Evolutionary conservation across 1,284 basidiomycete species (phyloP), one percentile per base, ranked within the genome.

Genomic region (Anthracocystis setariae): DNA sequence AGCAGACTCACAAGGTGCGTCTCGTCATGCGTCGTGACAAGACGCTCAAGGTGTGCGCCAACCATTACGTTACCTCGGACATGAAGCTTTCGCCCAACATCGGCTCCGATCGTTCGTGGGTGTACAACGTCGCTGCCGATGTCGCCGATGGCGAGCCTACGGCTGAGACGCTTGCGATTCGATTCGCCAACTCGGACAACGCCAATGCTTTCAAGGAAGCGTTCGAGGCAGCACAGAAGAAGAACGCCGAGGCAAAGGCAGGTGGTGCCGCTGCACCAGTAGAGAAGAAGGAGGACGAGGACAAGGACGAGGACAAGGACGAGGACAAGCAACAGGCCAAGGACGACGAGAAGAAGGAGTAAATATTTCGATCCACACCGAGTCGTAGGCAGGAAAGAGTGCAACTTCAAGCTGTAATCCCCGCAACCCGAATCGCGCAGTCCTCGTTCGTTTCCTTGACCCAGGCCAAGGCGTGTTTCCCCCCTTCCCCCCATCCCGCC

Each of bases 21-120:
- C 89, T 99, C 69, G 93, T 99, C 83, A 99, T 99, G 96, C 88
- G 96, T 85, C 92, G 96, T 85, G 96, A 99, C 88, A 98, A 98
- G 90, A 98, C 96, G 46, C 88, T 94, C 85, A 98, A 99, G 86
- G 94, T 98, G 84, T 98, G 96, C 86, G 96, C 96, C 66, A 99
- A 99, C 87, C 96, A 98, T 86, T 86, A 89, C 77, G 95, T 98
- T 83, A 86, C 91, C 32, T 76, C 88, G 48, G 94, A 97, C 71
- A 98, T 98, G 92, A 90, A 87, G 81, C 90, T 99, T 73, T 92
- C 94, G 82, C 93, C 95, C 78, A 98, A 99, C 86, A 93, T 98
- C 81, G 96, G 95, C 48, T 98, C 94, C 53, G 96, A 99, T 87
- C 90, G 96, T 84, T 96, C 93, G 78, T 98, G 96, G 96, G 96